Evolutionary conservation across 1,284 basidiomycete species (phyloP).

Genomic region (Boletellus deceptivus): DNA sequence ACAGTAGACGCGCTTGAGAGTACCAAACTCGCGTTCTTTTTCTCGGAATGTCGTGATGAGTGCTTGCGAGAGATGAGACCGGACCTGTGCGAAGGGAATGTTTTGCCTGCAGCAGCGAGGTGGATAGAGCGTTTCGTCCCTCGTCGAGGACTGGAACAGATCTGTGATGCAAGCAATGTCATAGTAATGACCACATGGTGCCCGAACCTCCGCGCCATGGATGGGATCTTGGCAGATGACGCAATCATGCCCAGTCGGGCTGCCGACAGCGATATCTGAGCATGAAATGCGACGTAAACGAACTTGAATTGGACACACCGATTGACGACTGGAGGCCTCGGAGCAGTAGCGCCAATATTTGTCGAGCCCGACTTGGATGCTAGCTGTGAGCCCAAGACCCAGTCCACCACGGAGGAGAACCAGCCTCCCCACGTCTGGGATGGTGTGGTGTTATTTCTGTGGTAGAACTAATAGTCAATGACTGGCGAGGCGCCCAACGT

Average conservation of each 20-base stretch:
- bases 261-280: slow-evolving; percentile 8
- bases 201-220: slow-evolving; percentile 28
- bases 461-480: neutral
- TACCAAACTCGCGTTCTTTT: slow-evolving; percentile 38
- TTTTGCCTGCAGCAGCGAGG: slow-evolving; percentile 43
- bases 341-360: neutral
- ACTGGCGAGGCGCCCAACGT: neutral
- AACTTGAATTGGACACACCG: slow-evolving; percentile 9
- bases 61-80: slow-evolving; percentile 23
- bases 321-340: neutral
- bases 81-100: slow-evolving; percentile 33
- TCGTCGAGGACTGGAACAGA: slow-evolving; percentile 38
- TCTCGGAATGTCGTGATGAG: slow-evolving; percentile 28
- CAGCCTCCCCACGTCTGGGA: slow-evolving; percentile 24
- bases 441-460: neutral
- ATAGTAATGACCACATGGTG: slow-evolving; percentile 42
- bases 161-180: slow-evolving; percentile 37
- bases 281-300: neutral
- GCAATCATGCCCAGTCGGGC: slow-evolving; percentile 37
- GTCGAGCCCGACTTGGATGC: neutral
- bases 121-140: slow-evolving; percentile 44
- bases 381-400: neutral
- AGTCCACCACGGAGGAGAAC: slow-evolving; percentile 14
- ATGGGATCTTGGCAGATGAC: slow-evolving; percentile 40
- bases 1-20: slow-evolving; percentile 45